Conservation (phyloP, 345 rosid species). For the Arabis alpina region DNA sequence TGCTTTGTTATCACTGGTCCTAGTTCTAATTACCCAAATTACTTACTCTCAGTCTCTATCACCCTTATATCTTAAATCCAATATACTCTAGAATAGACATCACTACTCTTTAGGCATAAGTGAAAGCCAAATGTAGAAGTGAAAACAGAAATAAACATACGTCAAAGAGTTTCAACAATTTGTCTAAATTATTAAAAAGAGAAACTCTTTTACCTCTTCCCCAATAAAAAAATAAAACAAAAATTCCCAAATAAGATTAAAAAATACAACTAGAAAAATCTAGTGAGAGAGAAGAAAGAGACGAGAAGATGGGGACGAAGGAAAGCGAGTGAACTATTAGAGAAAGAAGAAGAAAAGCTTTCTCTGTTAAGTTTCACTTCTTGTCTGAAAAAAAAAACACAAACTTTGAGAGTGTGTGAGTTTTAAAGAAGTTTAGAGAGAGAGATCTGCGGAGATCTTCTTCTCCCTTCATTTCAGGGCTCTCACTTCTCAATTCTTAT, state of each 20-base stretch:
- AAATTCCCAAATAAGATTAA: background rate
- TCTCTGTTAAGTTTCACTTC: slow-evolving; percentile 35
- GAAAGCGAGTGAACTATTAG: slow-evolving; percentile 26
- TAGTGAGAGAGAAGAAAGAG: slow-evolving; percentile 32
- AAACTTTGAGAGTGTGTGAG: slow-evolving; percentile 24
- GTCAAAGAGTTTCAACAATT: slow-evolving; percentile 8
- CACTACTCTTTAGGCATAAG: background rate
- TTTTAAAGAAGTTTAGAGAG: background rate
- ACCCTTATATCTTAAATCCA: too few relatives aligned
- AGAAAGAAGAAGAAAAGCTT: background rate
- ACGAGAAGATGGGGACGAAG: slow-evolving; percentile 20
- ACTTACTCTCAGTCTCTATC: too few relatives aligned
- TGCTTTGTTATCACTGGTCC: too few relatives aligned
- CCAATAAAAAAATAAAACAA: background rate
- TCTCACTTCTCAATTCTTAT: slow-evolving; percentile 9
- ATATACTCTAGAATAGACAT: too few relatives aligned
- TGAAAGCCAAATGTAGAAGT: slow-evolving; percentile 14
- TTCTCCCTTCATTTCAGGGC: slow-evolving; percentile 22
- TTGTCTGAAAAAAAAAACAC: slow-evolving; percentile 23
- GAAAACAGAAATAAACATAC: slow-evolving; percentile 7
- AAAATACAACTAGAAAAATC: background rate
- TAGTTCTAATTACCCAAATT: too few relatives aligned
- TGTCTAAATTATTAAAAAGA: slow-evolving; percentile 29
- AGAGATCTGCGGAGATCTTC: slow-evolving; percentile 32
- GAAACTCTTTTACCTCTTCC: slow-evolving; percentile 24